These are phyloP conservation scores for Arthrobotrys megalospora DNA, from an alignment of 2,329 filamentous ascomycete species.

Conservation along the genomic window DNA sequence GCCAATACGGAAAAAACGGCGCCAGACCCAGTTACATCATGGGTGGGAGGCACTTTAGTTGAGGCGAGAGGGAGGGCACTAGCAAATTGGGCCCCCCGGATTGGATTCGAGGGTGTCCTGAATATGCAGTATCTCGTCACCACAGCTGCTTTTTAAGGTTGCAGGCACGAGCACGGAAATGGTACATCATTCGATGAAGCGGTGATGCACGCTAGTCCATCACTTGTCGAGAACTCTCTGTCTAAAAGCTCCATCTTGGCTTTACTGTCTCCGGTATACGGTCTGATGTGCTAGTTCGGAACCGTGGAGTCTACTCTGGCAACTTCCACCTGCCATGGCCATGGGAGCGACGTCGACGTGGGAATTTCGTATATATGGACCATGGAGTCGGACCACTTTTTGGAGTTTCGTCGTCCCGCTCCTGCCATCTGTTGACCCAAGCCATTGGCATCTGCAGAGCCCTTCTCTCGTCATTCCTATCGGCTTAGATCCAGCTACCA, in stretches of 20 bases:
- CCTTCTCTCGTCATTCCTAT: slow-evolving; percentile 14
- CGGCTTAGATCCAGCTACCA: slow-evolving; percentile 14
- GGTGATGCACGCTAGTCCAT: slow-evolving; percentile 15
- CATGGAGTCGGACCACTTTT: slow-evolving; percentile 44
- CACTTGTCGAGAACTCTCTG: slow-evolving; percentile 29
- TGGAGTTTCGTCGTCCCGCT: slow-evolving; percentile 19
- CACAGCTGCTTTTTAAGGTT: slow-evolving; percentile 54
- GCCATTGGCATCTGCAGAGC: slow-evolving; percentile 43
- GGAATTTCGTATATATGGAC: slow-evolving; percentile 45
- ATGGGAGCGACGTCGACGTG: slow-evolving; percentile 1
- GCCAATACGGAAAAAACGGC: slow-evolving; percentile 61
- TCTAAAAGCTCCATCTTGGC: slow-evolving; percentile 42
- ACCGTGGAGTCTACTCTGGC: slow-evolving; percentile 22
- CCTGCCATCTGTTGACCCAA: slow-evolving; percentile 31
- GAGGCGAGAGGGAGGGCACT: slow-evolving; percentile 26
- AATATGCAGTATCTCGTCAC: slow-evolving; percentile 60
- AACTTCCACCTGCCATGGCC: slow-evolving; percentile 19
- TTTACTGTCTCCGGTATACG: slow-evolving; percentile 23
- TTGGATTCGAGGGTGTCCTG: slow-evolving; percentile 46
- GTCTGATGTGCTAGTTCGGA: slow-evolving; percentile 21
- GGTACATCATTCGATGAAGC: slow-evolving; percentile 44
- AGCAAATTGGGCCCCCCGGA: slow-evolving; percentile 37
- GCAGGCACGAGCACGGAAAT: slow-evolving; percentile 35
- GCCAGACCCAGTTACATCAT: slow-evolving; percentile 50
- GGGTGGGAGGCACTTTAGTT: slow-evolving; percentile 32